Evolutionary conservation across 768 basidiomycete genomes (phyloP).

Genomic region (Serpula lacrymans): DNA sequence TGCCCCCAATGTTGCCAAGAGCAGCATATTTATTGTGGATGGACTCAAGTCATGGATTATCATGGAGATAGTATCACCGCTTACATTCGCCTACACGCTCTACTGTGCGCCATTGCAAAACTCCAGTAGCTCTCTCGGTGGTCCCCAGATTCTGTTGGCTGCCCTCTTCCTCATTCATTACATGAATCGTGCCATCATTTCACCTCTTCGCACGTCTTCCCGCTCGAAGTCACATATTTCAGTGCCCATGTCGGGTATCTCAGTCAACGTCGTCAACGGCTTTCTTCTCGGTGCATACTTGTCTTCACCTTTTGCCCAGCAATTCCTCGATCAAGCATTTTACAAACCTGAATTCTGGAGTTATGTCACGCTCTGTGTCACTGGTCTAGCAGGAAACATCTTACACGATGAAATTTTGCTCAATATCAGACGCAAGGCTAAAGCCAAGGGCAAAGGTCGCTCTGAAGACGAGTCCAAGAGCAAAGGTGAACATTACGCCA

Average conservation of each 20-base stretch:
- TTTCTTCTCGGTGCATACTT: constrained; percentile 68
- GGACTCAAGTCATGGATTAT: constrained; percentile 68
- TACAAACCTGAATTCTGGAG: constrained; percentile 50
- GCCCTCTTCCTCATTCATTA: constrained; percentile 73
- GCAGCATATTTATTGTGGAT: constrained; percentile 52
- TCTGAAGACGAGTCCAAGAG: constrained; percentile 21
- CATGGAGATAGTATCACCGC: constrained; percentile 71
- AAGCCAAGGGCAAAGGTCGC: constrained; percentile 29
- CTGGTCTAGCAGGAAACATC: constrained; percentile 77
- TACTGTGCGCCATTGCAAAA: constrained; percentile 42
- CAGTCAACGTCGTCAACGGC: constrained; percentile 76
- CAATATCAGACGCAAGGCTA: constrained; percentile 69
- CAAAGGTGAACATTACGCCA: constrained; percentile 59
- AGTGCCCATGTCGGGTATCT: constrained; percentile 51
- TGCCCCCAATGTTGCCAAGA: constrained; percentile 36
- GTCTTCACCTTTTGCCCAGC: constrained; percentile 49
- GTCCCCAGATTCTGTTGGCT: constrained; percentile 49
- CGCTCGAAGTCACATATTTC: constrained; percentile 71
- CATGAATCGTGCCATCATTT: constrained; percentile 75
- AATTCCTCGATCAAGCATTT: constrained; percentile 35
- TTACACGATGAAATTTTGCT: constrained; percentile 89
- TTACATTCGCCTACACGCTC: constrained; percentile 49
- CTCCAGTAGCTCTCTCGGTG: constrained; percentile 26
- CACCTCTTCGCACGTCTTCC: constrained; percentile 76
- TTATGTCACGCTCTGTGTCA: constrained; percentile 63